These are phyloP conservation scores for Lenzites betulinus DNA, from an alignment of 768 basidiomycete genomes.

Conservation along the genomic window DNA sequence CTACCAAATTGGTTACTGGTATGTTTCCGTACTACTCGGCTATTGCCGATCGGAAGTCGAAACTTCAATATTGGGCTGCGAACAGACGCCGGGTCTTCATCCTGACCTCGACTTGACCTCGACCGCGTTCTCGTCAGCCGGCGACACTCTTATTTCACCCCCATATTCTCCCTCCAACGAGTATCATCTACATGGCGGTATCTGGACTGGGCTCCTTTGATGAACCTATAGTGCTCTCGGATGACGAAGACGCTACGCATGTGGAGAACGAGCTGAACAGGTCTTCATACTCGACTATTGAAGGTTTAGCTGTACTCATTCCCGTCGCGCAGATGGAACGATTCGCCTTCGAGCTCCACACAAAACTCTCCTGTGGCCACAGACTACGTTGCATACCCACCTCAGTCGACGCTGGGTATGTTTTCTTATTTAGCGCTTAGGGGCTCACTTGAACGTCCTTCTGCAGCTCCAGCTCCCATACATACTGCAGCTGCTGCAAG, in stretches of 20 bases:
- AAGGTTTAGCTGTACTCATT: not conserved
- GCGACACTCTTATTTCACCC: not conserved
- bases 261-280: conserved; percentile 27
- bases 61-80: too few relatives aligned
- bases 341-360: not conserved
- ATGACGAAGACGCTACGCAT: conserved; percentile 30
- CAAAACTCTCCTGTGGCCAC: not conserved
- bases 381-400: not conserved
- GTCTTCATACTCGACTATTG: not conserved
- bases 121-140: too few relatives aligned
- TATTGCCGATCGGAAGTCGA: too few relatives aligned
- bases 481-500: not conserved
- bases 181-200: conserved; percentile 5
- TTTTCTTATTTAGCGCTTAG: not conserved
- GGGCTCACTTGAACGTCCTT: not conserved
- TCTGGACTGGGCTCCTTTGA: conserved; percentile 23
- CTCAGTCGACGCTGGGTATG: not conserved
- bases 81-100: too few relatives aligned
- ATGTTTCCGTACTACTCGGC: too few relatives aligned
- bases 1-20: too few relatives aligned
- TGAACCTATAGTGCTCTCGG: conserved; percentile 30
- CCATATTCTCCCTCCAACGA: not conserved
- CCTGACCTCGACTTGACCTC: too few relatives aligned
- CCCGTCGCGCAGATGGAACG: conserved; percentile 1
- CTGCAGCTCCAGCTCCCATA: not conserved